Evolutionary conservation across 345 rosid genomes (phyloP), one percentile per base, ranked within the genome.

Genomic region (Cochlearia excelsa): DNA sequence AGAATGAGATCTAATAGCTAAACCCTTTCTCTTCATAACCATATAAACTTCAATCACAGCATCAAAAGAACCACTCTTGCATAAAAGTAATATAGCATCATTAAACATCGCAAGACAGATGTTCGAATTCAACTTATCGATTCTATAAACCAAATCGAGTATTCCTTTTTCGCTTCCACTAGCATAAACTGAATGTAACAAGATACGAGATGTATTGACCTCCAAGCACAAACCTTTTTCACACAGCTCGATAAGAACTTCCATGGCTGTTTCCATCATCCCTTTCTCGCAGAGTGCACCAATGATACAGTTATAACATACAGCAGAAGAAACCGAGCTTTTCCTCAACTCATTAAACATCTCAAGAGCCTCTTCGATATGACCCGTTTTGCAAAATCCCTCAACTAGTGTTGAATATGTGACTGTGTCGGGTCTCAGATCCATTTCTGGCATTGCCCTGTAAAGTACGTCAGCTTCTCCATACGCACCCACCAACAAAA

Each of bases 311-410:
- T 81, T 84, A 72, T 82, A 90, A 73, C 89, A 82, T 31, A 71
- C 71, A 67, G 63, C 74, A 10, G 91, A 80, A 48, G 84, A 70
- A 69, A 74, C 59, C 40, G 76, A 71, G 29, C 72, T 66, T 59
- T 38, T 58, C 76, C 86, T 82, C 68, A 82, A 67, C 71, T 87
- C 87, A 65, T 87, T 87, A 82, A 90, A 85, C 57, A 83, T 62
- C 75, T 83, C 78, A 57, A 87, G 81, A 9, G 95, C 95, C 61
- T 90, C 89, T 30, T 85, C 89, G 41, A 87, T 76, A 61, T 81
- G 77, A 38, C 84, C 90, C 2, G 60, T 61, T 76, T 77, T 83
- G 70, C 85, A 82, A 38, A 27, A 85, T 5, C 93, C 87, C 38
- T 77, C 69, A 30, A 85, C 81, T 81, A 87, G 47, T 10, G 77